A percentile compares a stretch with the other conserved stretches of the same genome.
Conservation (phyloP, 352 stramenopile species). For the Phytophthora citrophthora region DNA sequence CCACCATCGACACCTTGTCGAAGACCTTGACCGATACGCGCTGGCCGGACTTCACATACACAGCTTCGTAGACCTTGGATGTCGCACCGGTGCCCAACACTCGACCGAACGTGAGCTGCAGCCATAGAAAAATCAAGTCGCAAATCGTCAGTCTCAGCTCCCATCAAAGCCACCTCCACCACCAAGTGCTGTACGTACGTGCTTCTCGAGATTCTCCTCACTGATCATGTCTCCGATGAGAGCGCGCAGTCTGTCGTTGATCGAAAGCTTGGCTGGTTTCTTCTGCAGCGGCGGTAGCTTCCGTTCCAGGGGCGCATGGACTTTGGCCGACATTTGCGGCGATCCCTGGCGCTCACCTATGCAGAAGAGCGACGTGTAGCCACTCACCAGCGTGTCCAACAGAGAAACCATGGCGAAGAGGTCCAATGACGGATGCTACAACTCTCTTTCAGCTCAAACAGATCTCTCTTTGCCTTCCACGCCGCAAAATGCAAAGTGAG, state of each 20-base stretch:
- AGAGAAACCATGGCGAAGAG: conserved; percentile 21
- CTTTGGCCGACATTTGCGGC: conserved; percentile 42
- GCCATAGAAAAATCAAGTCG: conserved; percentile 23
- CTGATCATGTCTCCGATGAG: conserved; percentile 71
- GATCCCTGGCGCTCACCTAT: conserved; percentile 40
- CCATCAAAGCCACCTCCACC: neutral
- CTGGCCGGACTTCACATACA: conserved; percentile 52
- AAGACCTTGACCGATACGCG: conserved; percentile 84
- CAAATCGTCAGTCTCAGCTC: conserved; percentile 25
- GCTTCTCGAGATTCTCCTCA: conserved; percentile 59
- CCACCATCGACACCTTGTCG: conserved; percentile 84
- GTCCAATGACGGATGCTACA: neutral
- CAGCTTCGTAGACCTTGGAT: conserved; percentile 74
- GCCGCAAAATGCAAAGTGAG: conserved; percentile 38
- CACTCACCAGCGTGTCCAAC: conserved; percentile 32
- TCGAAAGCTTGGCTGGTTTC: conserved; percentile 42
- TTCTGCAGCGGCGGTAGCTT: conserved; percentile 11
- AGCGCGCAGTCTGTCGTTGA: conserved; percentile 66
- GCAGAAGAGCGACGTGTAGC: conserved; percentile 55
- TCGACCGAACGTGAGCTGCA: conserved; percentile 64
- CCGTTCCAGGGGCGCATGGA: conserved; percentile 29
- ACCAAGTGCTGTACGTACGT: conserved; percentile 34
- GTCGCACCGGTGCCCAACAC: conserved; percentile 76
- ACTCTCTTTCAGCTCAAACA: neutral
- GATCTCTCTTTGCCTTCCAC: conserved; percentile 6